These are phyloP conservation scores for Aspergillus pseudoglaucus DNA, from an alignment of 2,329 filamentous ascomycete genomes.

Conservation along the genomic window DNA sequence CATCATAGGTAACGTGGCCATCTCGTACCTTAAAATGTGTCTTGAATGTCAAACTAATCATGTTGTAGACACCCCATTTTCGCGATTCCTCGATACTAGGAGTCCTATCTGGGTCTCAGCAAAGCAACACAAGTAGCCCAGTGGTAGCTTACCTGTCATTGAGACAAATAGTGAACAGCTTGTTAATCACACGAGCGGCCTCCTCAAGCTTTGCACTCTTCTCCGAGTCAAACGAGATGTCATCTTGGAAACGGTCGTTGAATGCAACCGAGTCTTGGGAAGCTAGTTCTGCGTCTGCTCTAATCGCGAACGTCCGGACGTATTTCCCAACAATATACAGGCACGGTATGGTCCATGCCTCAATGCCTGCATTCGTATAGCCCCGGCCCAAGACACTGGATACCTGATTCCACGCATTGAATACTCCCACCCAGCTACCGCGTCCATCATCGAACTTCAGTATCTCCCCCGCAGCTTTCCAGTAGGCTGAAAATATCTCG, in stretches of 20 bases:
- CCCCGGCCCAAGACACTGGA: slow-evolving; percentile 70
- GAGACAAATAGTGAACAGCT: slow-evolving; percentile 84
- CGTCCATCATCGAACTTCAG: slow-evolving; percentile 52
- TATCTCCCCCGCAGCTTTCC: slow-evolving; percentile 72
- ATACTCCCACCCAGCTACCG: slow-evolving; percentile 73
- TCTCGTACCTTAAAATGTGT: slow-evolving; percentile 78
- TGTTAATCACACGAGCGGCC: slow-evolving; percentile 81
- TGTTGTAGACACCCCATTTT: slow-evolving; percentile 97
- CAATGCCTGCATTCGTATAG: slow-evolving; percentile 68
- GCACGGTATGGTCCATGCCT: slow-evolving; percentile 87
- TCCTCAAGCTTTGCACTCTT: slow-evolving; percentile 85
- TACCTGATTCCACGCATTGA: slow-evolving; percentile 82
- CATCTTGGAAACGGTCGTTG: slow-evolving; percentile 61
- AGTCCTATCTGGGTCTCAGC: slow-evolving; percentile 48
- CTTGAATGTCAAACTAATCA: slow-evolving; percentile 93
- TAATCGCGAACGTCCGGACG: slow-evolving; percentile 80
- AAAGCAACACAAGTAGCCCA: background rate
- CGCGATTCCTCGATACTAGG: slow-evolving; percentile 72
- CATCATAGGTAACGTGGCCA: background rate
- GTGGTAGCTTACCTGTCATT: slow-evolving; percentile 65
- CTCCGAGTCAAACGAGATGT: slow-evolving; percentile 68
- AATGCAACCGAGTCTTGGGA: slow-evolving; percentile 43
- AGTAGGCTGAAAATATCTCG: slow-evolving; percentile 76
- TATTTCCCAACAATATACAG: slow-evolving; percentile 84
- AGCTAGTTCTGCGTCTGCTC: slow-evolving; percentile 68